Evolutionary conservation across 495 filamentous ascomycete genomes (phyloP), one percentile per base, ranked within the genome.

Genomic region (Aspergillus sclerotioniger): DNA sequence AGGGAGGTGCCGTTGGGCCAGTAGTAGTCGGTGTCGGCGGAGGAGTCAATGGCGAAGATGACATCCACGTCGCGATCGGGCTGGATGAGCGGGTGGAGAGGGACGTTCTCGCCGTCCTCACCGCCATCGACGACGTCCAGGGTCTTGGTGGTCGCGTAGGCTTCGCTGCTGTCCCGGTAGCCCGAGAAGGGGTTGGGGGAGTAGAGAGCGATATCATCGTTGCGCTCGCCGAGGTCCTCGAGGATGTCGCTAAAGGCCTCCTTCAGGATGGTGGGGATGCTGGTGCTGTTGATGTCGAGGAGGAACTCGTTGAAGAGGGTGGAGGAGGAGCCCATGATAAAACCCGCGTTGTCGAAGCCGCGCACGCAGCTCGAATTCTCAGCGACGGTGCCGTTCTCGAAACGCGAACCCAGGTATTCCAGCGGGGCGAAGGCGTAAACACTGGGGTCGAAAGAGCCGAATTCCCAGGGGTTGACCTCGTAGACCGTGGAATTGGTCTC

Each of bases 331-430:
- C 92, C 92, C 84, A 94, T 90, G 33, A 94, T 75, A 68, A 79
- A 97, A n/a, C 90, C 90, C 47, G 79, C 82, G 64, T 93, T 90
- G 75, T 97, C 92, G 62, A 91, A 93, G 6, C 92, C 92, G n/a
- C 74, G 74, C 12, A 93, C 79, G 68, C 92, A 96, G 15, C 71
- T 58, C 48, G 82, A 79, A 55, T 72, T 65, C n/a, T 72, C 51
- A 4, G 78, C 73, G 17, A 94, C 69, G 15, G 69, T 60, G 44
- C 92, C 92, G 29, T 63, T 76, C 51, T 76, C 83, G 72, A 96
- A 93, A 63, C 87, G 86, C 47, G 90, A 90, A 4, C 90, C 92
- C 9, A 92, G 68, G 68, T 88, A 94, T 50, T 83, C 67, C 48
- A 86, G 70, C 0, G 90, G 90, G 0, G 79, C 87, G 60, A 94